Base-by-base conservation (phyloP, 352 stramenopile genomes). In the Phytophthora macrochlamydospora region DNA sequence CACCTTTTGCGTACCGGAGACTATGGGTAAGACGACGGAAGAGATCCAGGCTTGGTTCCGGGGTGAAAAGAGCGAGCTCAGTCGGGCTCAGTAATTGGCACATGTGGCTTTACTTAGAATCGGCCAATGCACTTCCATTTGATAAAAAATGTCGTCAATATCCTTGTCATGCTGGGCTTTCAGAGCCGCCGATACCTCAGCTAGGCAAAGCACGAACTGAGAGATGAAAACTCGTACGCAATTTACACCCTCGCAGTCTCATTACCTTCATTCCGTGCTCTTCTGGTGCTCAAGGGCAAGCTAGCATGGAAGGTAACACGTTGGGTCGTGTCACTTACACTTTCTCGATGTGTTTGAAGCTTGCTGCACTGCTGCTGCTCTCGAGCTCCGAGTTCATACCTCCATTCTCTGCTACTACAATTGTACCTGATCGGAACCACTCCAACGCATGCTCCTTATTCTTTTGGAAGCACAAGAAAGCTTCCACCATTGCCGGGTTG, bases 391-490 rank as follows among this genome's bases (percentile, higher is more conserved):
- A 30, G 14, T 58, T 67, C 33, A 79, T 13, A 5, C 63, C 62
- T 30, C 61, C 51, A 24, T 59, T 51, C 30, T 74, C 68, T 4
- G 56, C 65, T n/a, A 77, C 67, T 13, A 55, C 60, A 12, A 29
- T 75, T 8, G 67, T 51, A 18, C 75, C 75, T 51, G 73, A 85
- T 56, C 79, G 77, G 76, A 94, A 91, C 82, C 84, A 91, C 63
- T 94, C 86, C 28, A 93, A 54, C 3, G 80, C 86, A 43, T 79
- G 87, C 24, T 87, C 67, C 62, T 89, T 89, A 73, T 94, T 94
- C 70, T 88, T 88, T 63, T 94, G 86, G 64, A 94, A 94, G 68
- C 79, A 89, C 44, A 94, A 38, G 55, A 89, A 91, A 51, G 83
- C 81, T 53, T 93, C 83, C n/a, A 90, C 56, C 38, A 94, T 71